phyloP scores from a whole-genome alignment of 2,329 filamentous ascomycete species.

The Trichoderma oligosporum region DNA sequence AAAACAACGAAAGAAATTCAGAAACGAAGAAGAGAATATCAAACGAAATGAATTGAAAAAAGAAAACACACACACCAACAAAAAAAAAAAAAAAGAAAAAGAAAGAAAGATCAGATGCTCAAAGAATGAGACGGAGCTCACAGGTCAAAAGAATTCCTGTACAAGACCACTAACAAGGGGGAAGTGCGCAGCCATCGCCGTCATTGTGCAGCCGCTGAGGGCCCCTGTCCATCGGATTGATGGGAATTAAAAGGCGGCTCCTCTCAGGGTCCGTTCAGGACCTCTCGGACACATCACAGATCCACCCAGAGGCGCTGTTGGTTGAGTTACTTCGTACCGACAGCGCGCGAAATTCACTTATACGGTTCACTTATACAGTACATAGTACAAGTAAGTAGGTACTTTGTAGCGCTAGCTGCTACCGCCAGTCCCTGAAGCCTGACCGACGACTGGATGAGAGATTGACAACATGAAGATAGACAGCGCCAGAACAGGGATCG shows the following conservation, averaged over 20 bases:
- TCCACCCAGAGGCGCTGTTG: constrained; percentile 15
- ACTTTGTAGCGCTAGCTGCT: constrained; percentile 14
- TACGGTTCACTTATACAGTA: no score
- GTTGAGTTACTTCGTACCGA: no score
- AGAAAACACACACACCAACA: background rate
- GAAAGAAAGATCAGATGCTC: constrained; percentile 12
- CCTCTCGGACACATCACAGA: background rate
- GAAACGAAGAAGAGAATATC: background rate
- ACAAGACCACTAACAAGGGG: background rate
- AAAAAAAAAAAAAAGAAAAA: background rate
- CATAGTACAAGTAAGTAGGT: no score
- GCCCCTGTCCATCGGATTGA: constrained; percentile 3
- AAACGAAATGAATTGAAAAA: constrained; percentile 10
- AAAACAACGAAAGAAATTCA: background rate
- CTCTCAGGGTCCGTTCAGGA: background rate
- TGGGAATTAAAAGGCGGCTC: background rate
- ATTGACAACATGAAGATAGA: constrained; percentile 4
- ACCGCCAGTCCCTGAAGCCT: background rate
- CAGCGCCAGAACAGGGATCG: background rate
- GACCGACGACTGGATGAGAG: constrained; percentile 12
- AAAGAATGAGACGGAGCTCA: background rate
- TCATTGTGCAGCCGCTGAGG: background rate
- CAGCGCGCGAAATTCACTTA: no score
- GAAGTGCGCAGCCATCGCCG: background rate
- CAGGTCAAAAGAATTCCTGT: background rate